Conservation (phyloP, 495 filamentous ascomycete genomes). For the Penicillium herquei region DNA sequence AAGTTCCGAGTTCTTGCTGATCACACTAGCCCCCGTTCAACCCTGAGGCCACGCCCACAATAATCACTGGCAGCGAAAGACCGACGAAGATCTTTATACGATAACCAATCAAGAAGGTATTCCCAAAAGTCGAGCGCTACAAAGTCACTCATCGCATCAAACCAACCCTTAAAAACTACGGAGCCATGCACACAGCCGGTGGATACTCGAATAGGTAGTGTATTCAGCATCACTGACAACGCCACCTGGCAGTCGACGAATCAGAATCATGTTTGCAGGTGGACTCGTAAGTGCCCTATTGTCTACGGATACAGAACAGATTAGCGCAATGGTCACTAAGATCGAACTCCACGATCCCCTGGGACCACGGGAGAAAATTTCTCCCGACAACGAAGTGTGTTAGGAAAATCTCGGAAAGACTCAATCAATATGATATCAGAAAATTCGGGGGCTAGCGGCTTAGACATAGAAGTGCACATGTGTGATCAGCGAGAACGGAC, state of each 20-base stretch:
- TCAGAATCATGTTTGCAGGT: constrained; percentile 81
- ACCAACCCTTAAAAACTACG: too few relatives aligned
- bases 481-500: not conserved
- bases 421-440: not conserved
- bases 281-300: constrained; percentile 73
- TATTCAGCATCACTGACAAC: constrained; percentile 33
- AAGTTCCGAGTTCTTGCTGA: too few relatives aligned
- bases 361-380: constrained; percentile 63
- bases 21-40: too few relatives aligned
- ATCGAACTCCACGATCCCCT: constrained; percentile 60
- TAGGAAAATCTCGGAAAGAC: not conserved
- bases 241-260: constrained; percentile 69
- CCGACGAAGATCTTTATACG: too few relatives aligned
- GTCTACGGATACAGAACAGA: constrained; percentile 67
- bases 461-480: not conserved
- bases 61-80: too few relatives aligned
- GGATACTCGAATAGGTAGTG: constrained; percentile 11
- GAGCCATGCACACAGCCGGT: too few relatives aligned
- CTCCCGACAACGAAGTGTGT: constrained; percentile 69
- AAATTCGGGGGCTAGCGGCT: not conserved
- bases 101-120: too few relatives aligned
- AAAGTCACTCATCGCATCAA: too few relatives aligned
- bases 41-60: too few relatives aligned
- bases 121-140: too few relatives aligned
- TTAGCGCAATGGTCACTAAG: constrained; percentile 60